phyloP scores from a whole-genome alignment of 805 yeast species.

The Metschnikowia gelsemii region DNA sequence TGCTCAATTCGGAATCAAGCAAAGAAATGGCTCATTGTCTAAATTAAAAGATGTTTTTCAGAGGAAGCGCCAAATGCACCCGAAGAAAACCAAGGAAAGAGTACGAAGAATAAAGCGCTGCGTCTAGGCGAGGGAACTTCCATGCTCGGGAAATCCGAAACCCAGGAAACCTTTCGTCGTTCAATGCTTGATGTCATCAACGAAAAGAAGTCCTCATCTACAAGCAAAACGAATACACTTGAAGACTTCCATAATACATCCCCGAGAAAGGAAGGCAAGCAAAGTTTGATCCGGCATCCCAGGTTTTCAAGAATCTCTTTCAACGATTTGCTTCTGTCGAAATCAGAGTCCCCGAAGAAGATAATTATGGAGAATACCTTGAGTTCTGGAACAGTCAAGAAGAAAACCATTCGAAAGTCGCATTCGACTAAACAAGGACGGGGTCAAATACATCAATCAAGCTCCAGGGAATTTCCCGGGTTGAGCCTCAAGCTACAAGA shows the following conservation, averaged over 20 bases:
- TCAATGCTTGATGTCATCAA: constrained; percentile 26
- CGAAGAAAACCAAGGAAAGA: too few relatives aligned
- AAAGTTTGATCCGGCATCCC: constrained; percentile 39
- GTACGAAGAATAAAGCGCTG: background rate
- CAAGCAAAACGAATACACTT: background rate
- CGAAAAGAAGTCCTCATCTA: constrained; percentile 13
- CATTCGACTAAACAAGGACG: constrained; percentile 16
- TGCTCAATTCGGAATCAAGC: too few relatives aligned
- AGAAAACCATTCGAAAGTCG: constrained; percentile 7
- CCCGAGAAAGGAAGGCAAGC: constrained; percentile 3
- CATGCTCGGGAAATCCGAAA: background rate
- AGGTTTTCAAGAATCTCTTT: constrained; percentile 43
- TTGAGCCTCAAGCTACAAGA: constrained; percentile 18
- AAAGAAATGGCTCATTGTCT: too few relatives aligned
- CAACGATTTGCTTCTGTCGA: constrained; percentile 30
- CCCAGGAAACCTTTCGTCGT: constrained; percentile 14
- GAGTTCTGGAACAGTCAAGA: constrained; percentile 20
- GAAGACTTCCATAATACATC: background rate
- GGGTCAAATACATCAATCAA: constrained; percentile 24
- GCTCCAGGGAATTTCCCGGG: constrained; percentile 29
- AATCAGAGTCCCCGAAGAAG: constrained; percentile 8
- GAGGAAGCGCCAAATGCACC: too few relatives aligned
- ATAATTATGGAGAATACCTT: constrained; percentile 13
- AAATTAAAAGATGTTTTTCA: too few relatives aligned
- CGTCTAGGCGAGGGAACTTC: constrained; percentile 1